phyloP scores from a whole-genome alignment of 176 grass and related monocot genomes.

The Raddia guianensis region DNA sequence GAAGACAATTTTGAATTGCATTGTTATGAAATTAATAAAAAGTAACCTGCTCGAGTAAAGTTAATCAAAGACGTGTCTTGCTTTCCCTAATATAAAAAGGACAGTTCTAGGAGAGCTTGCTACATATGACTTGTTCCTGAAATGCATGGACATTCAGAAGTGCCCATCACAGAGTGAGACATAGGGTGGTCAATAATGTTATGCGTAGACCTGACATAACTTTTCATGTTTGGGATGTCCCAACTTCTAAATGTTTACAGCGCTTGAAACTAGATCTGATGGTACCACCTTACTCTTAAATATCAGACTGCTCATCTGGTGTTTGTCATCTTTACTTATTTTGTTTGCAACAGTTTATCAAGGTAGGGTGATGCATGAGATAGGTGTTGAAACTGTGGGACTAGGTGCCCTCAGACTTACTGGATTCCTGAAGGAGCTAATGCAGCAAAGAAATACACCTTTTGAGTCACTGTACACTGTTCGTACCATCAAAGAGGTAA shows the following conservation, averaged over 20 bases:
- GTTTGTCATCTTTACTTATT: conserved; percentile 39
- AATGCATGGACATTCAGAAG: background rate
- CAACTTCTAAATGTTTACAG: background rate
- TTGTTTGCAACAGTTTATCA: conserved; percentile 64
- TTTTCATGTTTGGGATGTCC: background rate
- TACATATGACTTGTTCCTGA: background rate
- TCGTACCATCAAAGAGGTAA: conserved; percentile 93
- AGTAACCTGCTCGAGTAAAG: background rate
- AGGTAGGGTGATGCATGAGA: conserved; percentile 80
- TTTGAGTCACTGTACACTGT: conserved; percentile 88
- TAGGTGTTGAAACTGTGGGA: conserved; percentile 87
- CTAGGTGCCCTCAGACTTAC: conserved; percentile 88
- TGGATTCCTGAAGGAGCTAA: conserved; percentile 87
- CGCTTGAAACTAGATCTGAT: background rate
- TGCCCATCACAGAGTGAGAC: background rate
- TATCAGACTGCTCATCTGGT: background rate
- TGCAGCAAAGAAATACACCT: conserved; percentile 67
- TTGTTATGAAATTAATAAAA: background rate
- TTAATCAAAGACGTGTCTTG: background rate
- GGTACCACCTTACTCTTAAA: background rate
- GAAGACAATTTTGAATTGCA: background rate
- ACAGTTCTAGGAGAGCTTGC: background rate
- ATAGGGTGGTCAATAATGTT: background rate
- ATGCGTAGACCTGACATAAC: background rate
- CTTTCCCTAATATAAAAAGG: background rate